A percentile compares a stretch with the other conserved stretches of the same genome.
phyloP scores from a whole-genome alignment of 2,329 filamentous ascomycete species.

The Zymoseptoria ardabiliae region DNA sequence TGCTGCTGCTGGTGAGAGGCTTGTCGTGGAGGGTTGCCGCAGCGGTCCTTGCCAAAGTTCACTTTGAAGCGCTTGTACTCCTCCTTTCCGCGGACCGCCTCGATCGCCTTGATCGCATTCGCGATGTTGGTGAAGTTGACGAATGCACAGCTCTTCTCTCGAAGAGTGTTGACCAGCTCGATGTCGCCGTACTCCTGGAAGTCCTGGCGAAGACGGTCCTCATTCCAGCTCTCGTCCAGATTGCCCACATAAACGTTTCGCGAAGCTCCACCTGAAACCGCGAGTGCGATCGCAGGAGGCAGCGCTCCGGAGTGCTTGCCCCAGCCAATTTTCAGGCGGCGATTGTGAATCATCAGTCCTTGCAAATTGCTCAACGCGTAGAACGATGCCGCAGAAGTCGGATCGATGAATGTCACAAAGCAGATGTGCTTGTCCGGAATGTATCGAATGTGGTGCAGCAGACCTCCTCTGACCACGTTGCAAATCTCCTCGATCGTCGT shows the following conservation, averaged over 20 bases:
- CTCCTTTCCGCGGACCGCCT: conserved; percentile 86
- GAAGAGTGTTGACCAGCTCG: conserved; percentile 89
- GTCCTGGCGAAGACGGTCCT: conserved; percentile 90
- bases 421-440: conserved; percentile 99
- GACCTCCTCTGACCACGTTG: conserved; percentile 91
- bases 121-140: conserved; percentile 99
- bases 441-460: conserved; percentile 96
- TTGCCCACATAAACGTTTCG: conserved; percentile 98
- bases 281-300: conserved; percentile 88
- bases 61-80: conserved; percentile 99
- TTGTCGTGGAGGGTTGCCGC: conserved; percentile 91
- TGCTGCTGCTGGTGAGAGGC: conserved; percentile 52
- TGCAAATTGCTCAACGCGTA: conserved; percentile 96
- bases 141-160: conserved; percentile 98
- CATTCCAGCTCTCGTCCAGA: conserved; percentile 92
- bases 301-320: conserved; percentile 97
- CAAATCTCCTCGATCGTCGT: conserved; percentile 99
- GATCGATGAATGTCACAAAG: conserved; percentile 99
- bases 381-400: conserved; percentile 93
- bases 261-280: conserved; percentile 94
- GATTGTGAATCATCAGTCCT: conserved; percentile 98
- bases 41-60: conserved; percentile 98
- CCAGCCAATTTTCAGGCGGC: conserved; percentile 96
- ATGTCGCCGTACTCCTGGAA: conserved; percentile 98
- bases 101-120: conserved; percentile 98